Base-by-base conservation (phyloP, 1,284 basidiomycete genomes). In the Cryptococcus amylolentus region DNA sequence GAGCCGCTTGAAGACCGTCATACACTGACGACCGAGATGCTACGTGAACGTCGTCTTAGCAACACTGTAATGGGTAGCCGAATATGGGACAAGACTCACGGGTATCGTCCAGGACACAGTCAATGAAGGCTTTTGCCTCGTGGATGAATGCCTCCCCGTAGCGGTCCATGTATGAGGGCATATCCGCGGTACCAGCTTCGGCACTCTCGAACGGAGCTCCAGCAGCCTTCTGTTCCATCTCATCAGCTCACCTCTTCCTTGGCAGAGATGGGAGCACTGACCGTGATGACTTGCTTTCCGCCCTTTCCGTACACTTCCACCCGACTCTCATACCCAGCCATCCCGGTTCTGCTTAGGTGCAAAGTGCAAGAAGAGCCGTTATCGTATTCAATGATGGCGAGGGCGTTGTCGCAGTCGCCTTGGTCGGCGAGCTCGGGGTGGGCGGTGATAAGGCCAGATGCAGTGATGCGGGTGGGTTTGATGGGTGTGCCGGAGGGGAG, bases 111-210 rank as follows among this genome's bases (percentile, higher is more conserved):
- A 66, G 51, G 20, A 49, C 31, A 44, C 56, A 55, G 12, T 41
- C 57, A 5, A 56, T 49, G 44, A 66, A 66, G 18, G 38, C 55
- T 27, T 55, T 53, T 18, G 58, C 47, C 40, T 69, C 67, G 47
- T 43, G 45, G 39, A 67, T 56, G 49, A 69, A 67, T 14, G 67
- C 66, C 12, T 65, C 60, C 20, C 55, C 37, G 55, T 63, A 69
- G 16, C 60, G 57, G 42, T 60, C 62, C 13, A 55, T 57, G 54
- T 59, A 61, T 13, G 60, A 57, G n/a, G 60, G 60, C 7, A 31
- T 31, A 31, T 31, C 31, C 7, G 31, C 31, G 31, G 31, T 31
- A 31, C 31, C 31, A 31, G 31, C 31, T 31, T 31, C 31, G 10
- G 1, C 31, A 31, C 31, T 31, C 31, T 31, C 3, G 31, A 10